A percentile compares a stretch with the other conserved stretches of the same genome.
Conservation (phyloP, 2,329 filamentous ascomycete species). For the Epichloe coenophiala region DNA sequence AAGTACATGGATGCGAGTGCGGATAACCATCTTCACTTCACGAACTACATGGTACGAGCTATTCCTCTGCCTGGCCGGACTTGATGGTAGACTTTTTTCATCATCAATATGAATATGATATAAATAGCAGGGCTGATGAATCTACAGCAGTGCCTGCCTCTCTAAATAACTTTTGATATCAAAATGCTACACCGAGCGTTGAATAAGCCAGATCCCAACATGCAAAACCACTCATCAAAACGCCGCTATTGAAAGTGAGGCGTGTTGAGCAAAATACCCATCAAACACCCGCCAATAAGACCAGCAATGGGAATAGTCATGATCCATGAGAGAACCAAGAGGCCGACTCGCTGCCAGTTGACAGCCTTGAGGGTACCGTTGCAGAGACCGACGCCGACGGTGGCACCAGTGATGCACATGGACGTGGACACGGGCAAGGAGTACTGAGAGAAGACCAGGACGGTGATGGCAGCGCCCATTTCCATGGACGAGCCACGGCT, state of each 20-base stretch:
- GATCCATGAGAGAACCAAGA: slow-evolving; percentile 50
- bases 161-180: not conserved
- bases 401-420: slow-evolving; percentile 71
- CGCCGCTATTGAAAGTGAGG: slow-evolving; percentile 18
- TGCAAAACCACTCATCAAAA: too few relatives aligned
- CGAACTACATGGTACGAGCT: too few relatives aligned
- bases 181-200: not conserved
- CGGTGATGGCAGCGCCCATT: slow-evolving; percentile 64
- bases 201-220: not conserved
- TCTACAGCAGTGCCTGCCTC: too few relatives aligned
- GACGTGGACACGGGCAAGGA: slow-evolving; percentile 63
- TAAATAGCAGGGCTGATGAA: too few relatives aligned
- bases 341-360: slow-evolving; percentile 60
- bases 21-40: too few relatives aligned
- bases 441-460: slow-evolving; percentile 64
- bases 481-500: slow-evolving; percentile 57
- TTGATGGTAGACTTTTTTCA: too few relatives aligned
- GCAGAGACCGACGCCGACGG: slow-evolving; percentile 65
- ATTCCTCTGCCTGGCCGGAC: too few relatives aligned
- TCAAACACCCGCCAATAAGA: slow-evolving; percentile 25
- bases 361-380: slow-evolving; percentile 59
- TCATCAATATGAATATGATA: too few relatives aligned
- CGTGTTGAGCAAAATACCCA: slow-evolving; percentile 27
- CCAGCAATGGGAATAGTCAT: slow-evolving; percentile 31
- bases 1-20: too few relatives aligned